phyloP scores from a whole-genome alignment of 805 yeast genomes.

The Ascoidea asiatica region DNA sequence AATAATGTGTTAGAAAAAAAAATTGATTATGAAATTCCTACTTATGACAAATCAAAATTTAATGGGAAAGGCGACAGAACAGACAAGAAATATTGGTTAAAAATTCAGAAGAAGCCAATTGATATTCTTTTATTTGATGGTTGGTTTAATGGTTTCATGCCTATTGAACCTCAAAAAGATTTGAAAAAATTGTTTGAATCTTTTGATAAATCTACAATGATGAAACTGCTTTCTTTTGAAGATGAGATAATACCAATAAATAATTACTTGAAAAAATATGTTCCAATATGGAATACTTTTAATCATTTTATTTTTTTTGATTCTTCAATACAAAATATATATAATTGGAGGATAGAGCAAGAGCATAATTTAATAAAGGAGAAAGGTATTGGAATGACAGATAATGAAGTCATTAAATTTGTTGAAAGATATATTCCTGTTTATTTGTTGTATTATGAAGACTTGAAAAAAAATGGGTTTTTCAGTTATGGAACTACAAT shows the following conservation, averaged over 20 bases:
- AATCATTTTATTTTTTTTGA: conserved; percentile 49
- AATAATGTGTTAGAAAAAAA: conserved; percentile 16
- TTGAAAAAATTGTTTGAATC: conserved; percentile 16
- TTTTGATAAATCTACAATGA: conserved; percentile 12
- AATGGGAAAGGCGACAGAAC: conserved; percentile 72
- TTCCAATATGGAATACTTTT: conserved; percentile 39
- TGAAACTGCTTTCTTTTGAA: conserved; percentile 17
- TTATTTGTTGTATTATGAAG: conserved; percentile 53
- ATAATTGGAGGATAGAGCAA: conserved; percentile 64
- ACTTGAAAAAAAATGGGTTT: conserved; percentile 21
- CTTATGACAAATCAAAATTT: conserved; percentile 63
- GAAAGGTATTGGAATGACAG: conserved; percentile 72
- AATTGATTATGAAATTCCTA: conserved; percentile 32
- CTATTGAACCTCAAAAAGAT: conserved; percentile 21
- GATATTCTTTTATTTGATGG: conserved; percentile 80
- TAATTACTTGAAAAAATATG: conserved; percentile 34
- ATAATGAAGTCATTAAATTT: conserved; percentile 50
- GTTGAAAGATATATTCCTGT: conserved; percentile 81
- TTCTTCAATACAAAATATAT: conserved; percentile 52
- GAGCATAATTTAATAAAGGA: conserved; percentile 44
- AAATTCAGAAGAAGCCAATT: conserved; percentile 21
- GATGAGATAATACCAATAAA: conserved; percentile 31
- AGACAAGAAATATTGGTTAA: conserved; percentile 24
- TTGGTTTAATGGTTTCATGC: conserved; percentile 77
- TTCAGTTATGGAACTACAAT: conserved; percentile 11